Conservation (phyloP, 768 basidiomycete species). For the Kondoa subrosea region DNA sequence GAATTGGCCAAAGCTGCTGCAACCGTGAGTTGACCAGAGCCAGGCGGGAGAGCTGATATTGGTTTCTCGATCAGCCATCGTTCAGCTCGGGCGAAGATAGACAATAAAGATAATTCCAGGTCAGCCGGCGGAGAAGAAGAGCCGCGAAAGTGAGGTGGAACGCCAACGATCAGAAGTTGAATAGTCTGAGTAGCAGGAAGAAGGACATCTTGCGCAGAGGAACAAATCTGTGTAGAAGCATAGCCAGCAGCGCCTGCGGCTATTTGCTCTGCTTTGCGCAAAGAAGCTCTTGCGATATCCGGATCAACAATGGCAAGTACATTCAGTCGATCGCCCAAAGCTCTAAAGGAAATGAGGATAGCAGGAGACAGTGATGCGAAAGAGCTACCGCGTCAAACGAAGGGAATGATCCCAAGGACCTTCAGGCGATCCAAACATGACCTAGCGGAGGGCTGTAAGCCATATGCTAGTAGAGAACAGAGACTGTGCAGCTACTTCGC, state of each 20-base stretch:
- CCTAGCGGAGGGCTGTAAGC: background rate
- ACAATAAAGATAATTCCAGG: slow-evolving; percentile 42
- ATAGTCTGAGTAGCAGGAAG: background rate
- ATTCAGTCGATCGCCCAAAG: background rate
- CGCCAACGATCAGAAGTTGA: slow-evolving; percentile 16
- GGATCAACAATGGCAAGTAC: background rate
- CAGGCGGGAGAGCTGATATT: slow-evolving; percentile 54
- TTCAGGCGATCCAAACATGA: slow-evolving; percentile 33
- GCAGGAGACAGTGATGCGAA: slow-evolving; percentile 37
- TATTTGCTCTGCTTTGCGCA: background rate
- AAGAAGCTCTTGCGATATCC: background rate
- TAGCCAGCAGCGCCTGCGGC: background rate
- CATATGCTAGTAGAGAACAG: background rate
- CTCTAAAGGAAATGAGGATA: background rate
- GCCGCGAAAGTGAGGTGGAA: slow-evolving; percentile 21
- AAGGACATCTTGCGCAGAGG: background rate
- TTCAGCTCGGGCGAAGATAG: background rate
- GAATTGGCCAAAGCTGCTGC: slow-evolving; percentile 44
- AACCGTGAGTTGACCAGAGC: slow-evolving; percentile 40
- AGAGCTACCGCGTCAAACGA: slow-evolving; percentile 59
- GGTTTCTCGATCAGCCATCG: slow-evolving; percentile 64
- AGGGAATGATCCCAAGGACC: slow-evolving; percentile 88
- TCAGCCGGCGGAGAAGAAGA: slow-evolving; percentile 12
- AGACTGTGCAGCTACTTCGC: slow-evolving; percentile 17
- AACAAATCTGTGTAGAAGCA: slow-evolving; percentile 42